A percentile compares a stretch with the other conserved stretches of the same genome.
Evolutionary conservation across 1,284 basidiomycete species (phyloP).

Genomic region (Leccinum pachyderme): DNA sequence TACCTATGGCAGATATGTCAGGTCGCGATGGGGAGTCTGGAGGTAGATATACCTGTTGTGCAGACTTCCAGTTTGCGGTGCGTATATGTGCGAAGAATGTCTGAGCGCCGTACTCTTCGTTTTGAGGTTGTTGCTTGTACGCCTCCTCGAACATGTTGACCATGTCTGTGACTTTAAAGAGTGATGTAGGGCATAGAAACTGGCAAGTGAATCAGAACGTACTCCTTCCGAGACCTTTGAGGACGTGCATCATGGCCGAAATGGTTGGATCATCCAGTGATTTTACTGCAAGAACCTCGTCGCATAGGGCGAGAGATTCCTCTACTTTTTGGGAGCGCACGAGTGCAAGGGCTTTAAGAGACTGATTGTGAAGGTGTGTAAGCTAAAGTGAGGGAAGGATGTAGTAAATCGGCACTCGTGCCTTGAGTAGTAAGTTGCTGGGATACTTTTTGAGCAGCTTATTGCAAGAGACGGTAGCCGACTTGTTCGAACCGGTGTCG

Average conservation of each 20-base stretch:
- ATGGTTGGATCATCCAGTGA: slow-evolving; percentile 69
- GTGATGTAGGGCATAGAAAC: slow-evolving; percentile 3
- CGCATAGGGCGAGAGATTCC: slow-evolving; percentile 74
- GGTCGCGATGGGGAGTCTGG: neutral
- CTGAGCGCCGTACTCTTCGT: slow-evolving; percentile 79
- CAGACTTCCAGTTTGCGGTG: slow-evolving; percentile 75
- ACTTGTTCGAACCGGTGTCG: slow-evolving; percentile 82
- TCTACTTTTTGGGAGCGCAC: slow-evolving; percentile 79
- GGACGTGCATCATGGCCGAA: slow-evolving; percentile 77
- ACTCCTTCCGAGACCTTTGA: slow-evolving; percentile 75
- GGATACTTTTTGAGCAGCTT: slow-evolving; percentile 82
- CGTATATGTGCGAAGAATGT: slow-evolving; percentile 82
- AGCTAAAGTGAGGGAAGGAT: neutral
- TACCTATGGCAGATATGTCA: slow-evolving; percentile 40
- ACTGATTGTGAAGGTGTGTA: slow-evolving; percentile 33
- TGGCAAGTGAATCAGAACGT: slow-evolving; percentile 29
- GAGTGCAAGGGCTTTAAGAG: slow-evolving; percentile 81
- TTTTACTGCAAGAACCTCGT: slow-evolving; percentile 70
- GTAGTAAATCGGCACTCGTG: slow-evolving; percentile 25
- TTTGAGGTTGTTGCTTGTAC: slow-evolving; percentile 71
- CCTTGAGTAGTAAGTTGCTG: slow-evolving; percentile 71
- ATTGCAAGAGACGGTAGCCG: slow-evolving; percentile 78
- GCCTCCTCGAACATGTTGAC: slow-evolving; percentile 80
- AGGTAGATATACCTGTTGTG: slow-evolving; percentile 57
- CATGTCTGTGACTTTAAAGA: slow-evolving; percentile 63